phyloP scores from a whole-genome alignment of 169 alveolate genomes.

The Eimeria sp. region DNA sequence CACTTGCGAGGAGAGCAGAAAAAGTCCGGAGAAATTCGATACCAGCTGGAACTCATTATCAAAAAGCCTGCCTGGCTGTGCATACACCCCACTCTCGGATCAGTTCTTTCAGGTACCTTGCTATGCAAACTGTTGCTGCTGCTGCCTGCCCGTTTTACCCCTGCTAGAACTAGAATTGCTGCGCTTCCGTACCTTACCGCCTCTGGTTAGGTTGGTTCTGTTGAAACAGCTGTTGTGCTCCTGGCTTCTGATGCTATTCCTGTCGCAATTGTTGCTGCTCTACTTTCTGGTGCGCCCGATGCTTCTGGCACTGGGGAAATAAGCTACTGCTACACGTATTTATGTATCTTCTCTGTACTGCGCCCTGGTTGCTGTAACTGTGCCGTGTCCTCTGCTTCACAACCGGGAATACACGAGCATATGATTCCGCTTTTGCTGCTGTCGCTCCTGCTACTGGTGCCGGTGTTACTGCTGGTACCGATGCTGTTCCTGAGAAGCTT shows the following conservation, averaged over 20 bases:
- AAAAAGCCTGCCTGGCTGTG: constrained; percentile 71
- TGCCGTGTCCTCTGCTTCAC: neutral
- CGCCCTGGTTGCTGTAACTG: neutral
- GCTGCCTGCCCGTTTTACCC: neutral
- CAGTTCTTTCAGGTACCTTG: constrained; percentile 66
- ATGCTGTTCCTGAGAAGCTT: neutral
- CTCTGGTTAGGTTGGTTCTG: neutral
- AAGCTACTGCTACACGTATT: neutral
- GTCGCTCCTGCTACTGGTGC: neutral
- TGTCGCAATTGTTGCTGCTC: neutral
- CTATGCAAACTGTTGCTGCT: neutral
- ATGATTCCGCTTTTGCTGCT: neutral
- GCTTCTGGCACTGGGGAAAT: too few relatives aligned
- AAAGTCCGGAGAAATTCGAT: neutral
- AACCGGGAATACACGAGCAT: neutral
- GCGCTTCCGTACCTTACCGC: neutral
- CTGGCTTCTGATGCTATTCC: neutral
- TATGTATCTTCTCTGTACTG: neutral
- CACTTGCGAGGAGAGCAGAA: constrained; percentile 18
- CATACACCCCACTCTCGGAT: constrained; percentile 70
- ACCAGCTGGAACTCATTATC: constrained; percentile 29
- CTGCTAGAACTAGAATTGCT: neutral
- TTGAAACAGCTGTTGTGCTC: neutral
- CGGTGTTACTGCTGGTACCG: constrained; percentile 10
- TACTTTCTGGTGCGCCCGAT: too few relatives aligned